Conservation (phyloP, 2,329 filamentous ascomycete genomes). For the Apiospora saccharicola region DNA sequence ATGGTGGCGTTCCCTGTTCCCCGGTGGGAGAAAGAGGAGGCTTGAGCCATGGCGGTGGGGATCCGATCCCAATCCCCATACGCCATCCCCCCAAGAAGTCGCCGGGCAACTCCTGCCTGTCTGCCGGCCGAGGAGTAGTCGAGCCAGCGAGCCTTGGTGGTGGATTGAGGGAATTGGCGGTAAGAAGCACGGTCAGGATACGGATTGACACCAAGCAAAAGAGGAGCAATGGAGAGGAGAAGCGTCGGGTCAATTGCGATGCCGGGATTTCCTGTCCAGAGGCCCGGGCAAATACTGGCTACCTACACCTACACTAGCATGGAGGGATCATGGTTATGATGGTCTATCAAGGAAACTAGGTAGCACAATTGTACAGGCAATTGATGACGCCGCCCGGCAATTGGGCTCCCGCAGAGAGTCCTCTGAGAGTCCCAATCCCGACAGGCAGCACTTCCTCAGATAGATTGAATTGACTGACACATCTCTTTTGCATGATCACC, state of each 20-base stretch:
- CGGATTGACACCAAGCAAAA: not conserved
- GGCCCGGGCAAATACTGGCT: not conserved
- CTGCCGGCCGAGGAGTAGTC: not conserved
- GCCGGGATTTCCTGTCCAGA: not conserved
- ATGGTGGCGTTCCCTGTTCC: not conserved
- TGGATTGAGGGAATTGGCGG: not conserved
- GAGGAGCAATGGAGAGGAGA: not conserved
- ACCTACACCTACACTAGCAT: not conserved
- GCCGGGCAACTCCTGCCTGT: not conserved
- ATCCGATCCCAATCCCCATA: not conserved
- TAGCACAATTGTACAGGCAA: not conserved
- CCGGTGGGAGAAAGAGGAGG: not conserved
- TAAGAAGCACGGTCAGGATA: slow-evolving; percentile 2
- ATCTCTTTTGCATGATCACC: not conserved
- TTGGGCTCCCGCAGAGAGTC: not conserved
- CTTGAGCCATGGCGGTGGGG: slow-evolving; percentile 12
- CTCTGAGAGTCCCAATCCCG: not conserved
- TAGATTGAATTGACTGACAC: not conserved
- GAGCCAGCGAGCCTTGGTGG: no score
- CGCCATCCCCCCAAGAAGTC: not conserved
- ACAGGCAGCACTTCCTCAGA: not conserved
- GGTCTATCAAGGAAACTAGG: not conserved
- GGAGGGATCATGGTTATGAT: not conserved
- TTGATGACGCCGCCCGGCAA: slow-evolving; percentile 10
- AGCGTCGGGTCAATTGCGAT: slow-evolving; percentile 8